Conservation (phyloP, 2,329 filamentous ascomycete species). For the Arthrobotrys megalospora region DNA sequence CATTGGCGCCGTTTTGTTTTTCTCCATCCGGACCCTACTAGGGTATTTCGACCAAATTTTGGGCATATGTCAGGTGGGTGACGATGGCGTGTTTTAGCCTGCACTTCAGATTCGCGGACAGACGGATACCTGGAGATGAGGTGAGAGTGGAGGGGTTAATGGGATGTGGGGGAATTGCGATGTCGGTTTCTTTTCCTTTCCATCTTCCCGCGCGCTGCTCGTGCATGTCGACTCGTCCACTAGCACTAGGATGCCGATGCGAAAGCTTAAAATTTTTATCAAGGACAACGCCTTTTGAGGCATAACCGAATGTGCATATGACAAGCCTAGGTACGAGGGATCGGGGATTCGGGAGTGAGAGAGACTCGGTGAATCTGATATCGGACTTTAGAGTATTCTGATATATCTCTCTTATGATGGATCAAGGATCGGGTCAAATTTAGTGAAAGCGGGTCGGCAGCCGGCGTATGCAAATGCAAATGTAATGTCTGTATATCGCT, state of each 20-base stretch:
- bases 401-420: too few relatives aligned
- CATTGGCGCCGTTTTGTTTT: background rate
- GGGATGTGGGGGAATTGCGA: background rate
- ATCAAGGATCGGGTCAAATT: too few relatives aligned
- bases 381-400: background rate
- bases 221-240: background rate
- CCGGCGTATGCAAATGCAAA: background rate
- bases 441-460: background rate
- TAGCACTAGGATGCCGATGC: background rate
- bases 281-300: background rate
- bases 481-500: constrained; percentile 1
- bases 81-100: constrained; percentile 18
- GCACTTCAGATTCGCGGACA: constrained; percentile 24
- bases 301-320: constrained; percentile 12
- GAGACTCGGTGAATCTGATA: background rate
- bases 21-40: background rate
- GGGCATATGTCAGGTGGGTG: constrained; percentile 12
- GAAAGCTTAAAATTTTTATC: constrained; percentile 21
- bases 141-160: constrained; percentile 16
- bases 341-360: background rate
- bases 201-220: constrained; percentile 26
- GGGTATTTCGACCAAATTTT: background rate
- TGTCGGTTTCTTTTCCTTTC: background rate
- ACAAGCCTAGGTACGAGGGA: constrained; percentile 19
- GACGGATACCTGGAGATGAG: constrained; percentile 11